Percentiles rank a stretch among this genome's conserved stretches.
phyloP scores from a whole-genome alignment of 2,329 filamentous ascomycete species.

The Gnomoniopsis smithogilvyi region DNA sequence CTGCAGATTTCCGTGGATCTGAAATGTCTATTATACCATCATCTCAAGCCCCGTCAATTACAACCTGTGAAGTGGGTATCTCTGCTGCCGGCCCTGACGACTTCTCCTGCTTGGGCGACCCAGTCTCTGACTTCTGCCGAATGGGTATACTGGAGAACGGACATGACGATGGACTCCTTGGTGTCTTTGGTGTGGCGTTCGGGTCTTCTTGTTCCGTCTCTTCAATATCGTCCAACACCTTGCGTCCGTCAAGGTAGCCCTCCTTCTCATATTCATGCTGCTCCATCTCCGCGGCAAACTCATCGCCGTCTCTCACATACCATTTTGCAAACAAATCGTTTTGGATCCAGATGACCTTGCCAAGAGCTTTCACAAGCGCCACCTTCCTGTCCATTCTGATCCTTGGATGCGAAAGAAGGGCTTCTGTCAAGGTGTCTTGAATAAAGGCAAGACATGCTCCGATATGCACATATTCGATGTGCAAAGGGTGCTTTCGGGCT shows the following conservation, averaged over 20 bases:
- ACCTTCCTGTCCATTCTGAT: conserved; percentile 67
- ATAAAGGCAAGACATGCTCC: conserved; percentile 70
- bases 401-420: conserved; percentile 68
- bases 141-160: conserved; percentile 15
- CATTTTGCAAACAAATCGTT: conserved; percentile 84
- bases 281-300: conserved; percentile 46
- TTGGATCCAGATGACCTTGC: conserved; percentile 84
- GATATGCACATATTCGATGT: conserved; percentile 79
- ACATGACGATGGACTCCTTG: conserved; percentile 13
- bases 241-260: conserved; percentile 62
- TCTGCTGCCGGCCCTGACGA: background rate
- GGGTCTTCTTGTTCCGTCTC: conserved; percentile 20
- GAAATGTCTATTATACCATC: too few relatives aligned
- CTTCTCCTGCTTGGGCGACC: conserved; percentile 14
- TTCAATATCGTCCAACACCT: conserved; percentile 45
- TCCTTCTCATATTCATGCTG: conserved; percentile 55
- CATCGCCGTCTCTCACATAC: conserved; percentile 68
- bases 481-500: conserved; percentile 67
- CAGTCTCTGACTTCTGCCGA: conserved; percentile 12
- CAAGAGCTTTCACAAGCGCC: conserved; percentile 69
- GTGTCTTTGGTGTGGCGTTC: conserved; percentile 13
- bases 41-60: background rate
- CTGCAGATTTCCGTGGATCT: too few relatives aligned
- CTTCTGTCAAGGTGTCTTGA: conserved; percentile 74
- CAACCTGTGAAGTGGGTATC: background rate